phyloP scores from a whole-genome alignment of 73 alveolate species.

The Tetrahymena malaccensis region DNA sequence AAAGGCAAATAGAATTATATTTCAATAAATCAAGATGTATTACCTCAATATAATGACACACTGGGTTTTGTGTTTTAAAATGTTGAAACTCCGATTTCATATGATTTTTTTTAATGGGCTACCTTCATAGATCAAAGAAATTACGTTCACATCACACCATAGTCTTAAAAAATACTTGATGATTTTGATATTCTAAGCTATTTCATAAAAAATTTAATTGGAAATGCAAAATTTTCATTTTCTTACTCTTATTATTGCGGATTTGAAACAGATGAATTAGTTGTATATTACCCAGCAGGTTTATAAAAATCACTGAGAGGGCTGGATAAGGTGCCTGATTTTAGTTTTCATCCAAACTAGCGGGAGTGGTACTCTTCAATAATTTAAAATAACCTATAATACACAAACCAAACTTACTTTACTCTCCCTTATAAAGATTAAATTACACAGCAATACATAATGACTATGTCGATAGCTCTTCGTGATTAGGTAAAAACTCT shows the following conservation, averaged over 20 bases:
- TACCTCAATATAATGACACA: not conserved
- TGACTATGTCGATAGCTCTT: not conserved
- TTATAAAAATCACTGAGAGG: not conserved
- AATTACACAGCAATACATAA: not conserved
- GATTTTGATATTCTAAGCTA: not conserved
- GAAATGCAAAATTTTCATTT: not conserved
- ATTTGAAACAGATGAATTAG: not conserved
- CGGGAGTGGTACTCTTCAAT: not conserved
- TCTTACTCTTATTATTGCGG: not conserved
- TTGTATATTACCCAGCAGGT: not conserved
- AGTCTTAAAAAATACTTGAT: not conserved
- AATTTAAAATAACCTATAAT: not conserved
- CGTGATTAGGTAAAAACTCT: not conserved
- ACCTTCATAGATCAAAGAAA: not conserved
- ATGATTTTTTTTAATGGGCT: not conserved
- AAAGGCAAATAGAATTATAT: not conserved
- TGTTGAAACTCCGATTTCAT: not conserved
- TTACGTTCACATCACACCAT: not conserved
- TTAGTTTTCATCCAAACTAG: not conserved
- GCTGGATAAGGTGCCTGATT: not conserved
- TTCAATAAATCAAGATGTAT: not conserved
- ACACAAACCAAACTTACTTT: not conserved
- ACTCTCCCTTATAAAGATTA: not conserved
- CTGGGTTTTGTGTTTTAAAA: not conserved
- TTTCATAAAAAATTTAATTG: not conserved